Base-by-base conservation (phyloP, 495 filamentous ascomycete genomes). In the Neurospora sp. region DNA sequence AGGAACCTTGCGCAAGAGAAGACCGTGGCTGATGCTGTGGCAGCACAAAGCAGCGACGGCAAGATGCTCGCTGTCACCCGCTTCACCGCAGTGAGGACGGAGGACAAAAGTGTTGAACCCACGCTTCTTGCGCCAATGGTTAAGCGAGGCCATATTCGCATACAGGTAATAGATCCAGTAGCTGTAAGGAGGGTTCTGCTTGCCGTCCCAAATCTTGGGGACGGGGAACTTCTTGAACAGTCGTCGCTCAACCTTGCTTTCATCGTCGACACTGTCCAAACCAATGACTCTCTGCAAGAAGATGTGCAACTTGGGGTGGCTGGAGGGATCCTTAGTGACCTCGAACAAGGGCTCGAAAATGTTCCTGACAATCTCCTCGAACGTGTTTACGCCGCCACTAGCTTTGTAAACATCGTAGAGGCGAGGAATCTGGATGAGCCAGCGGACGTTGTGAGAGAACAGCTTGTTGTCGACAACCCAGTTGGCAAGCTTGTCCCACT, bases 401-500 rank as follows among this genome's bases (percentile, higher is more conserved):
- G 90, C 89, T 81, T 97, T 98, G 85, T 97, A 99, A 43, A 98
- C 92, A 81, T 97, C 94, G 78, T 94, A 99, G 7, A 99, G 88
- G 59, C 96, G 92, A 54, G 96, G 96, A 19, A 98, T 90, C 81
- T 99, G 96, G 74, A 99, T 91, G 59, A 99, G 88, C 96, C 96
- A 99, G 70, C 96, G 94, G 42, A 98, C 93, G 81, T 98, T 99
- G 76, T 93, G 96, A 0, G 94, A 97, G 81, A 97, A 95, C 39
- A 99, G 86, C 82, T 98, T 98, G 82, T 99, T 97, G 85, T 99
- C 96, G 21, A 98, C 88, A n/a, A 99, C 96, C 96, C 96, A 99
- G 11, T 93, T 92, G 4, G 96, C 95, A 62, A 99, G 89, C 78
- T 97, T 99, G 80, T 98, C 95, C 96, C 96, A 99, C 81, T 99